Percentiles rank a stretch among this genome's conserved stretches.
These are phyloP conservation scores for Melampsora americana DNA, from an alignment of 1,284 basidiomycete genomes.

Conservation along the genomic window DNA sequence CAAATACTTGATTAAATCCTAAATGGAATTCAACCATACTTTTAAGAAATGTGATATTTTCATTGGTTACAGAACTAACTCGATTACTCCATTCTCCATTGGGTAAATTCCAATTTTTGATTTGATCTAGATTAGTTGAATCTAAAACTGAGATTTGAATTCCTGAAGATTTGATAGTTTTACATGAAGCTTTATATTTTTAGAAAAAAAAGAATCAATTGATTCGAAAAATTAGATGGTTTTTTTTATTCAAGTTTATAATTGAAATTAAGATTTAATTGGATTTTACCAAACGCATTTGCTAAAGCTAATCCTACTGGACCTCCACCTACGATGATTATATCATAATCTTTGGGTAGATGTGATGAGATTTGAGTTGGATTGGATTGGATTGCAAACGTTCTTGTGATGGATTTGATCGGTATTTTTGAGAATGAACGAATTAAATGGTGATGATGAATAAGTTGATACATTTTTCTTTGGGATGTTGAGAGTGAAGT, in stretches of 20 bases:
- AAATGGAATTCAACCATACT: conserved; percentile 58
- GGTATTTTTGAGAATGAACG: no score
- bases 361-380: background rate
- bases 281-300: conserved; percentile 68
- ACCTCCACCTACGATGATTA: conserved; percentile 91
- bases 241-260: background rate
- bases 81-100: conserved; percentile 73
- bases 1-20: conserved; percentile 2
- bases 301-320: conserved; percentile 87
- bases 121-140: conserved; percentile 68
- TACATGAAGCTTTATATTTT: conserved; percentile 25
- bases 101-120: conserved; percentile 66
- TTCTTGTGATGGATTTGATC: background rate
- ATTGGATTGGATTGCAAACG: background rate
- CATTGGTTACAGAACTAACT: conserved; percentile 80
- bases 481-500: no score
- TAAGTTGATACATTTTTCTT: no score
- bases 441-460: no score
- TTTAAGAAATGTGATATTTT: conserved; percentile 71
- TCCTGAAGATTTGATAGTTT: background rate
- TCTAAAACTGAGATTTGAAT: conserved; percentile 68
- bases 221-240: background rate
- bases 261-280: conserved; percentile 48
- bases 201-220: conserved; percentile 13
- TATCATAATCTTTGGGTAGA: conserved; percentile 57